Base-by-base conservation (phyloP, 116 monocot species). In the Zostera marina region DNA sequence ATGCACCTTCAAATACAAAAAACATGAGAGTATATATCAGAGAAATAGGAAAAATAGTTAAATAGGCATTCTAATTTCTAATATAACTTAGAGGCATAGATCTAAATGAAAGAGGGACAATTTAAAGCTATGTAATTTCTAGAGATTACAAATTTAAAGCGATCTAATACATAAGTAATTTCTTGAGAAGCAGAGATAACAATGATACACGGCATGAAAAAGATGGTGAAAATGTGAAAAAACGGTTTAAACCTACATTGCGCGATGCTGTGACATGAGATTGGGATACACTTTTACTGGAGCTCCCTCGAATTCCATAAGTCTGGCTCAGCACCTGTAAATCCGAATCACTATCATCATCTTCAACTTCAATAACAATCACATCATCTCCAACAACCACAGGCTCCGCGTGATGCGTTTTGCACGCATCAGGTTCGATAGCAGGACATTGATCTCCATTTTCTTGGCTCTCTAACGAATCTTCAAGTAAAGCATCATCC, bases 321-420 rank as follows among this genome's bases (percentile, higher is more conserved):
- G 59, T 72, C 41, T 77, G 73, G 61, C 75, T 80, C 66, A 94
- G 72, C 4, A 84, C 54, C 66, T 88, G 82, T 60, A 88, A 56
- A 70, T 85, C 82, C 40, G 81, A 76, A 64, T 76, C 82, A 20
- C 72, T 32, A 3, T 32, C 67, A 59, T 57, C 69, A 8, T 11
- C 41, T 6, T 38, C 64, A 7, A 25, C 49, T 7, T 4, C 44
- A 49, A 52, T 9, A 16, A 13, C 42, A 0, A 20, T 23, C 22
- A 42, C 20, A 4, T 43, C 64, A 11, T 52, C 40, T 14, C 47
- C 25, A 32, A 5, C 32, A 32, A 32, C 32, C 32, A 32, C 11
- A 40, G 3, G 11, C 60, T 41, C 16, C 16, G 21, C 19, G 22
- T 9, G 11, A 54, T 54, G 22, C 16, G 5, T 51, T 17, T 15